Percentiles rank a stretch among this genome's conserved stretches.
Evolutionary conservation across 768 basidiomycete species (phyloP).

Genomic region (Suillus brevipes): DNA sequence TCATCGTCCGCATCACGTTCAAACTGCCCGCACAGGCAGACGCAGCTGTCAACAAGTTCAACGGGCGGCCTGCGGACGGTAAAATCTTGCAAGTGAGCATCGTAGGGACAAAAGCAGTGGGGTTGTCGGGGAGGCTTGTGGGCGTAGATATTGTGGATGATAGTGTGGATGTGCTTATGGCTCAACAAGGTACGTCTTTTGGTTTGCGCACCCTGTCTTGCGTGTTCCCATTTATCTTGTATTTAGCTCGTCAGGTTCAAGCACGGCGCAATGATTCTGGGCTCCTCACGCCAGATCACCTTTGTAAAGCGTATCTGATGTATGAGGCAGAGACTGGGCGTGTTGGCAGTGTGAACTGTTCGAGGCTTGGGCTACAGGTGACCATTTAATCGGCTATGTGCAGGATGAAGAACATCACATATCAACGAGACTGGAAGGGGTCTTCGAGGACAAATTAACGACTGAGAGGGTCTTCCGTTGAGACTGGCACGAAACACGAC

Average conservation of each 20-base stretch:
- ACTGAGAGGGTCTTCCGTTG: constrained; percentile 66
- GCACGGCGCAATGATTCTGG: constrained; percentile 69
- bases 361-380: constrained; percentile 63
- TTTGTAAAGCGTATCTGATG: constrained; percentile 83
- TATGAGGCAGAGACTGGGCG: constrained; percentile 82
- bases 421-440: constrained; percentile 36
- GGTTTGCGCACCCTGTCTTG: not conserved
- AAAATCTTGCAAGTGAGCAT: constrained; percentile 66
- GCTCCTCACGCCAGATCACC: constrained; percentile 82
- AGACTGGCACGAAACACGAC: constrained; percentile 76
- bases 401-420: constrained; percentile 16
- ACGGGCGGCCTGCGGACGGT: constrained; percentile 83
- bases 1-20: constrained; percentile 72
- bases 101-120: constrained; percentile 55
- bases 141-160: constrained; percentile 48
- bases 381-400: constrained; percentile 38
- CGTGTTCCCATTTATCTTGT: not conserved
- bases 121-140: constrained; percentile 59
- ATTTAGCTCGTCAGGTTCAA: constrained; percentile 74
- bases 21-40: constrained; percentile 61
- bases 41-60: constrained; percentile 69
- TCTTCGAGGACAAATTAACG: constrained; percentile 65
- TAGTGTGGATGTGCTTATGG: constrained; percentile 58
- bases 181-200: constrained; percentile 58
- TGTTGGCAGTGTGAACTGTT: constrained; percentile 78